phyloP scores from a whole-genome alignment of 495 filamentous ascomycete genomes.

The Viridothelium virens region DNA sequence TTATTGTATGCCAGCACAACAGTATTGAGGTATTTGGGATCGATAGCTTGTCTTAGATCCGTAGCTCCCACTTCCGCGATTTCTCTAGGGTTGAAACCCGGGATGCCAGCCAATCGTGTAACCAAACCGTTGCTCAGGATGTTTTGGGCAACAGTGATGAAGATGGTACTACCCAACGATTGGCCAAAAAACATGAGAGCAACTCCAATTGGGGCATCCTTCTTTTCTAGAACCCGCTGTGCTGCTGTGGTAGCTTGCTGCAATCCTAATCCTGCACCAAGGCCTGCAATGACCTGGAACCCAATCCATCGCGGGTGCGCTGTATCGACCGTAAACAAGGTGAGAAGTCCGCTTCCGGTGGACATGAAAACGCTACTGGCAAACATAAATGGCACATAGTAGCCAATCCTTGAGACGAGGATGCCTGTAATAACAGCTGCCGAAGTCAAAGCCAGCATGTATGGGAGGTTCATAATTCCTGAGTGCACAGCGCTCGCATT shows the following conservation, averaged over 20 bases:
- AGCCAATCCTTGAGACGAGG: constrained; percentile 9
- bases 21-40: neutral
- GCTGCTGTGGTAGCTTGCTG: constrained; percentile 22
- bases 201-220: constrained; percentile 11
- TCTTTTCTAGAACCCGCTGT: constrained; percentile 16
- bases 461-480: constrained; percentile 68
- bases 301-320: constrained; percentile 11
- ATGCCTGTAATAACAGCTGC: constrained; percentile 10
- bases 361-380: constrained; percentile 10
- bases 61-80: constrained; percentile 6
- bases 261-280: constrained; percentile 20
- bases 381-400: constrained; percentile 14
- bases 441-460: constrained; percentile 57
- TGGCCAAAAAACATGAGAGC: constrained; percentile 12
- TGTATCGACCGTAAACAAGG: neutral
- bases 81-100: neutral
- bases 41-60: constrained; percentile 5
- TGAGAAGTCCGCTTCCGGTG: constrained; percentile 12
- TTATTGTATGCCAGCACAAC: constrained; percentile 9
- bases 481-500: constrained; percentile 56
- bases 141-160: constrained; percentile 13
- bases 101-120: neutral
- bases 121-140: constrained; percentile 7
- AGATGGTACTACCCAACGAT: constrained; percentile 7
- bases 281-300: constrained; percentile 13